Base-by-base conservation (phyloP, 371 early-diverging fungal species). In the Mucor velutinosus region DNA sequence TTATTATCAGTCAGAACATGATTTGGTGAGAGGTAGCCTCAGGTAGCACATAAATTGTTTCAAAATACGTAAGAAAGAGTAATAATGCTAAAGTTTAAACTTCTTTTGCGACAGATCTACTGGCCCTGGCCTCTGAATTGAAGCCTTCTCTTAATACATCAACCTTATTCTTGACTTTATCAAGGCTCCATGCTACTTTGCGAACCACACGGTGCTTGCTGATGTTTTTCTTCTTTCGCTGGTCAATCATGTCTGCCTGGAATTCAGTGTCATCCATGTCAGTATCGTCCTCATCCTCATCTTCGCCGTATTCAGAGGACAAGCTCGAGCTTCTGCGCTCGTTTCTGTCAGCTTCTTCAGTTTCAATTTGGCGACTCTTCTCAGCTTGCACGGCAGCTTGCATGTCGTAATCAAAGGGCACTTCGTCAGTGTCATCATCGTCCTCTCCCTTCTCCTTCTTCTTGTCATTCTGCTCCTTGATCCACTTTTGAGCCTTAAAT, bases 61-160 rank as follows among this genome's bases (percentile, higher is more conserved):
- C 64, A 64, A 30, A 64, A 64, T 57, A 64, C 64, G 64, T 64
- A 64, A 64, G 35, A 51, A 49, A 17, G 19, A 21, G 49, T n/a
- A 62, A 19, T 62, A 25, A 8, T 12, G 17, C 12, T 37, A 7
- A 27, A 53, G 37, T 15, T 69, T 64, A 76, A 45, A 60, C 41
- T 70, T 81, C 78, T 55, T 81, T 81, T 25, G 75, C 58, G 7
- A 81, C 77, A 33, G 73, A 37, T 45, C 75, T 66, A 21, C 55
- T 70, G 7, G 69, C 70, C 10, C 78, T 75, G 43, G 62, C 66
- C 66, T 81, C 78, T 23, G 79, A 78, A 62, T 81, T 81, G 41
- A 77, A 80, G n/a, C 78, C 78, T 67, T 76, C 76, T 17, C 67
- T 65, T 7, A 80, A 39, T 0, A 61, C 45, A 41, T 77, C 74